Evolutionary conservation across 2,329 filamentous ascomycete genomes (phyloP).

Genomic region (Calonectria pseudoreteaudii): DNA sequence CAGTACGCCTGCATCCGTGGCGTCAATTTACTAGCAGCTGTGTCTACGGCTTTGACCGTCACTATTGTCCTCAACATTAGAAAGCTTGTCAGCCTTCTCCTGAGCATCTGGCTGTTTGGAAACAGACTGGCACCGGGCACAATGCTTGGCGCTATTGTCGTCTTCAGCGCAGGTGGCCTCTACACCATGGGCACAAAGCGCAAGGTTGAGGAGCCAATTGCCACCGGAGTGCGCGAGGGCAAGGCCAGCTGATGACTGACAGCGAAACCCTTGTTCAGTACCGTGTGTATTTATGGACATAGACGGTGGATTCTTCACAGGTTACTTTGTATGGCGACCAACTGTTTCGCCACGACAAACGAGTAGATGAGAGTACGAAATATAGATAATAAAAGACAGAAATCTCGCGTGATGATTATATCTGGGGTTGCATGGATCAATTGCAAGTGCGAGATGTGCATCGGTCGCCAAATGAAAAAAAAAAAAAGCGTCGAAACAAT

Average conservation of each 20-base stretch:
- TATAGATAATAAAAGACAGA: neutral
- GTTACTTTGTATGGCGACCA: neutral
- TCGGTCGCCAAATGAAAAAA: too few species aligned
- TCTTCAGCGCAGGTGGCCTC: conserved; percentile 90
- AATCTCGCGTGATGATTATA: neutral
- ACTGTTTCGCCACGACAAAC: neutral
- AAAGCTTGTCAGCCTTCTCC: conserved; percentile 89
- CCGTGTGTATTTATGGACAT: neutral
- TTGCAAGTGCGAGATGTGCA: neutral
- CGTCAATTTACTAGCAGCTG: conserved; percentile 92
- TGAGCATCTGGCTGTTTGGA: conserved; percentile 96
- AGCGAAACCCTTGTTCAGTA: neutral
- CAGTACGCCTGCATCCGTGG: conserved; percentile 96
- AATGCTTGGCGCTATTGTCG: conserved; percentile 82
- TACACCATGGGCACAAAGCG: conserved; percentile 80
- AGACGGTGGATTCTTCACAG: conserved; percentile 22
- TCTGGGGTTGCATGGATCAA: neutral
- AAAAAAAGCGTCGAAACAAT: too few species aligned
- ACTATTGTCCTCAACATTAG: conserved; percentile 96
- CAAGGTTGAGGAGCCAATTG: conserved; percentile 30
- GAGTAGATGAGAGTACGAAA: conserved; percentile 9
- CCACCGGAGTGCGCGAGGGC: conserved; percentile 18
- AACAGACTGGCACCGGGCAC: conserved; percentile 84
- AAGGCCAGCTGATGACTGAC: conserved; percentile 32
- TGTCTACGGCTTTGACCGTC: conserved; percentile 91